Percentiles rank a stretch among this genome's conserved stretches.
Conservation (phyloP, 257 asterid species). For the Hygrophila difformis region DNA sequence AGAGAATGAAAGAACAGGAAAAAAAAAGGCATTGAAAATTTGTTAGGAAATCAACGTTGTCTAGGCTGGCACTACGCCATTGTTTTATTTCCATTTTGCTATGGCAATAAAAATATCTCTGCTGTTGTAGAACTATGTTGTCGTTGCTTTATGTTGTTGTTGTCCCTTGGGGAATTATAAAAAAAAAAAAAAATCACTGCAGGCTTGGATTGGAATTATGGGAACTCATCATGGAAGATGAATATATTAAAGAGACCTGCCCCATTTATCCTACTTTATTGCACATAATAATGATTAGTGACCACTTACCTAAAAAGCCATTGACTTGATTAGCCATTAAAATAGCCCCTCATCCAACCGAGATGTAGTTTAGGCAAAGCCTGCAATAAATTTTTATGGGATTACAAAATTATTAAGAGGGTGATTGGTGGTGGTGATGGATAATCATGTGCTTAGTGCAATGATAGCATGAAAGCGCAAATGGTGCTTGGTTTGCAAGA, state of each 20-base stretch:
- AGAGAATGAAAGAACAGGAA: background rate
- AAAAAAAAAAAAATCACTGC: too few species aligned
- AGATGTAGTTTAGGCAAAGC: background rate
- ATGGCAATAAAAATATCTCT: too few species aligned
- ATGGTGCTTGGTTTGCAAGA: slow-evolving; percentile 12
- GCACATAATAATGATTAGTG: slow-evolving; percentile 1
- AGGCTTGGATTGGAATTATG: too few species aligned
- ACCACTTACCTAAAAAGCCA: slow-evolving; percentile 15
- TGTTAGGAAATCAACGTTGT: too few species aligned
- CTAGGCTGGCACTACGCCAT: too few species aligned
- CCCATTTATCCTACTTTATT: slow-evolving; percentile 14
- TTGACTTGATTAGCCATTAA: slow-evolving; percentile 13
- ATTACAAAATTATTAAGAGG: too few species aligned
- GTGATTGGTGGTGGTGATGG: slow-evolving; percentile 10
- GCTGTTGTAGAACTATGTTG: too few species aligned
- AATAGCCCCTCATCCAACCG: background rate
- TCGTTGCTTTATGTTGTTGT: too few species aligned
- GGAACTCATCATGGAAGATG: slow-evolving; percentile 14
- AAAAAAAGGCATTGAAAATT: slow-evolving; percentile 2
- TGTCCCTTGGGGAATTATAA: too few species aligned
- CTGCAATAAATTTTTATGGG: background rate
- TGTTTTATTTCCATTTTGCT: too few species aligned
- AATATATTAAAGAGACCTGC: background rate
- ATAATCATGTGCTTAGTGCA: slow-evolving; percentile 17
- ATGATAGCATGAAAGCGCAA: slow-evolving; percentile 15